Evolutionary conservation across 2,329 filamentous ascomycete species (phyloP).

Genomic region (Fusarium subtropicale): DNA sequence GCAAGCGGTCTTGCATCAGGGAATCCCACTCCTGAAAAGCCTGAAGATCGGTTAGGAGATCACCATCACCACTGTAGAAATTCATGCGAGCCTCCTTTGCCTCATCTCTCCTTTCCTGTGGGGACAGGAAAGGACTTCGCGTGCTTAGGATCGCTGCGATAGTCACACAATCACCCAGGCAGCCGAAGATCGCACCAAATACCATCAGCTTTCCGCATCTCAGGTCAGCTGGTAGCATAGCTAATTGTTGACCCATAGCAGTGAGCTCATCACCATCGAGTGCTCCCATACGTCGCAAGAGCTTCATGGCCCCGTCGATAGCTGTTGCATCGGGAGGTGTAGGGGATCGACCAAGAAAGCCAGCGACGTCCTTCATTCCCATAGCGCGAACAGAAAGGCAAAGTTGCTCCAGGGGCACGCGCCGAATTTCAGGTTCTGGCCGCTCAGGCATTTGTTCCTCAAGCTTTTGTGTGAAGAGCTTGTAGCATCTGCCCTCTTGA

Average conservation of each 20-base stretch:
- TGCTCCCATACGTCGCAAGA: conserved; percentile 87
- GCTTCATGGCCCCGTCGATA: conserved; percentile 83
- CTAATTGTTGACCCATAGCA: conserved; percentile 90
- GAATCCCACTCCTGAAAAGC: conserved; percentile 86
- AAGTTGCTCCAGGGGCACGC: conserved; percentile 92
- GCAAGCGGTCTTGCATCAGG: conserved; percentile 68
- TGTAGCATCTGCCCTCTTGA: conserved; percentile 90
- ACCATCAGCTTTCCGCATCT: conserved; percentile 95
- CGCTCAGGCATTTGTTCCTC: conserved; percentile 88
- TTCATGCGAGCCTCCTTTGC: conserved; percentile 79
- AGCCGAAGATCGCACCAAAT: conserved; percentile 93
- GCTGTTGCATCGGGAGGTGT: conserved; percentile 89
- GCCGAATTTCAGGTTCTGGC: conserved; percentile 91
- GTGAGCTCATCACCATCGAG: conserved; percentile 88
- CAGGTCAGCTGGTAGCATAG: conserved; percentile 93
- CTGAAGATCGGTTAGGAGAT: conserved; percentile 86
- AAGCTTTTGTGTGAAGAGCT: conserved; percentile 88
- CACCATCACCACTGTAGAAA: conserved; percentile 84
- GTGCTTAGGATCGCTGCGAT: conserved; percentile 94
- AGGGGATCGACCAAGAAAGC: conserved; percentile 85
- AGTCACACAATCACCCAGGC: conserved; percentile 86
- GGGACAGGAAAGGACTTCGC: conserved; percentile 86
- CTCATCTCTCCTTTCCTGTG: conserved; percentile 83
- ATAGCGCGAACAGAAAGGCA: conserved; percentile 96
- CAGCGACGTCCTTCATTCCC: conserved; percentile 84